Conservation (phyloP, 345 rosid genomes). For the Turnera subulata region DNA sequence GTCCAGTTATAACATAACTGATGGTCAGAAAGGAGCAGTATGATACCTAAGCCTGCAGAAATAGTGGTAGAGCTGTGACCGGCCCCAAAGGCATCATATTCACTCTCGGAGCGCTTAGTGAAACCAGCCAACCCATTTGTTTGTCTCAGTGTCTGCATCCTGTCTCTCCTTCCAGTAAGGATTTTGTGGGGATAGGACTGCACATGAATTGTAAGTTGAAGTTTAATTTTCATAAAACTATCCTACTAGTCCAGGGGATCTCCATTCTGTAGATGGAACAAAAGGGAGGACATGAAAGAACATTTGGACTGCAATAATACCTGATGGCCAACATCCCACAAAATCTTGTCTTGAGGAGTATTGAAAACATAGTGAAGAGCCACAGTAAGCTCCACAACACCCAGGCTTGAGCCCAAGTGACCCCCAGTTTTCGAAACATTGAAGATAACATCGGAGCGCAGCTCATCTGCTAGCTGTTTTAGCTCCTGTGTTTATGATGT, state of each 20-base stretch:
- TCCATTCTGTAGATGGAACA: not conserved
- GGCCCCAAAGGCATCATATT: slow-evolving; percentile 87
- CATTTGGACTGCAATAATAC: slow-evolving; percentile 15
- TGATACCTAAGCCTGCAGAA: slow-evolving; percentile 87
- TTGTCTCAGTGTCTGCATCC: slow-evolving; percentile 87
- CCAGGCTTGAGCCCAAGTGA: slow-evolving; percentile 93
- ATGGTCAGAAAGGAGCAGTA: slow-evolving; percentile 7
- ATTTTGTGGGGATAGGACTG: slow-evolving; percentile 97
- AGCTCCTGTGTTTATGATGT: slow-evolving; percentile 47
- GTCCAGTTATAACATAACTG: slow-evolving; percentile 1
- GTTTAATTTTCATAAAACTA: not conserved
- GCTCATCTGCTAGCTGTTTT: slow-evolving; percentile 78
- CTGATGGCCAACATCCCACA: slow-evolving; percentile 99
- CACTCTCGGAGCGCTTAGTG: slow-evolving; percentile 87
- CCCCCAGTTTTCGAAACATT: slow-evolving; percentile 95
- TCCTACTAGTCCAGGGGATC: not conserved
- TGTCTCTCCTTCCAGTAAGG: slow-evolving; percentile 88
- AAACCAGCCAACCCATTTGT: slow-evolving; percentile 88
- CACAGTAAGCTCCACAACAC: slow-evolving; percentile 96
- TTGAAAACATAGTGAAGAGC: slow-evolving; percentile 95
- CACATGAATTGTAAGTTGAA: slow-evolving; percentile 9
- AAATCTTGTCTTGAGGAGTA: slow-evolving; percentile 78
- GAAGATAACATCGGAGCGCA: slow-evolving; percentile 88
- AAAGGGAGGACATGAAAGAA: not conserved
- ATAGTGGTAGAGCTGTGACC: slow-evolving; percentile 96